Percentiles rank a stretch among this genome's conserved stretches.
Conservation (phyloP, 2,329 filamentous ascomycete genomes). For the Sporothrix globosa region DNA sequence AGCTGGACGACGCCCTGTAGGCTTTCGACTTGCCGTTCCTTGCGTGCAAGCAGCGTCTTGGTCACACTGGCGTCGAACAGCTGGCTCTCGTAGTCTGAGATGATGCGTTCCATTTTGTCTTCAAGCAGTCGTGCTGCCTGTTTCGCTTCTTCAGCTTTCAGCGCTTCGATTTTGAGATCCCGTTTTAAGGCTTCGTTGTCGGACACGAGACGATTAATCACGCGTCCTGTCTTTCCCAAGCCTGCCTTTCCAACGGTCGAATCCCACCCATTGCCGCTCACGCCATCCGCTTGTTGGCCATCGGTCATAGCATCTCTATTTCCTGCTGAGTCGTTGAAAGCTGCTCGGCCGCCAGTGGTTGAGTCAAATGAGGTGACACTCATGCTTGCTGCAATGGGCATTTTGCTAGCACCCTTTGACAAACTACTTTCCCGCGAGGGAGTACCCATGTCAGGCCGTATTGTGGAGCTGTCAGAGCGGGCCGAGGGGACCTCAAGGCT, state of each 20-base stretch:
- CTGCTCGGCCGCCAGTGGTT: background rate
- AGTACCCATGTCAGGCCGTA: slow-evolving; percentile 37
- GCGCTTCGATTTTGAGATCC: slow-evolving; percentile 68
- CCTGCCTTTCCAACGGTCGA: slow-evolving; percentile 70
- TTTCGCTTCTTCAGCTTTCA: slow-evolving; percentile 70
- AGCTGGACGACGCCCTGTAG: slow-evolving; percentile 65
- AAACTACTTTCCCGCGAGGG: slow-evolving; percentile 39
- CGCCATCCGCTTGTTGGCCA: slow-evolving; percentile 42
- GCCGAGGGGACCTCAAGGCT: slow-evolving; percentile 26
- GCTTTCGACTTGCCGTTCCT: slow-evolving; percentile 74
- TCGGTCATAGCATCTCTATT: slow-evolving; percentile 1
- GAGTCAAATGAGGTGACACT: slow-evolving; percentile 4
- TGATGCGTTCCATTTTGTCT: slow-evolving; percentile 70
- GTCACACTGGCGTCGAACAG: slow-evolving; percentile 72
- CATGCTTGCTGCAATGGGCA: slow-evolving; percentile 21
- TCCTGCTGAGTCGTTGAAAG: background rate
- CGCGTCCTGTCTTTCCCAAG: slow-evolving; percentile 72
- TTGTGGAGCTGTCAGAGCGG: slow-evolving; percentile 8
- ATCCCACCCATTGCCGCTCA: slow-evolving; percentile 55
- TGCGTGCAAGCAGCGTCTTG: slow-evolving; percentile 69
- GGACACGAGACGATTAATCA: slow-evolving; percentile 79
- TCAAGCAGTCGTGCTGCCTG: slow-evolving; percentile 68
- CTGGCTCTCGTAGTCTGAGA: slow-evolving; percentile 69
- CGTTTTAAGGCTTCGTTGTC: slow-evolving; percentile 79
- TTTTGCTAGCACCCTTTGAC: slow-evolving; percentile 16